These are phyloP conservation scores for Prunus campanulata DNA, from an alignment of 306 rosid species.

Conservation along the genomic window DNA sequence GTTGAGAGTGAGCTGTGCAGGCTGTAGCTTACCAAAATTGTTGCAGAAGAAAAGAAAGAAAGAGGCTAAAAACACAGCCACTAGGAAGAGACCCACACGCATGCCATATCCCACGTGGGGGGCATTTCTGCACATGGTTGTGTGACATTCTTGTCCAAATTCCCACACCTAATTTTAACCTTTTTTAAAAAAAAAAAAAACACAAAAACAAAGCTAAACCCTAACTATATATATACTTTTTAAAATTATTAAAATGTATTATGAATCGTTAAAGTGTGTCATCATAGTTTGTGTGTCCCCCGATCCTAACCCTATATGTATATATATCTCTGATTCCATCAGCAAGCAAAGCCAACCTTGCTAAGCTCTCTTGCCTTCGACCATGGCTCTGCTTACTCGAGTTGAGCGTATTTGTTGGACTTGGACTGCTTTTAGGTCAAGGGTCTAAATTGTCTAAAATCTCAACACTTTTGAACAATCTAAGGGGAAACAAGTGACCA, in stretches of 20 bases:
- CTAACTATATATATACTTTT: too few relatives aligned
- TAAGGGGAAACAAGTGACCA: neutral
- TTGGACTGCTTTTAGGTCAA: conserved; percentile 7
- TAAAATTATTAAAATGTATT: too few relatives aligned
- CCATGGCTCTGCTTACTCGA: neutral
- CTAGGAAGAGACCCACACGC: conserved; percentile 65
- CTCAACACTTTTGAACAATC: neutral
- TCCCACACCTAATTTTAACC: neutral
- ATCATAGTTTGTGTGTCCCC: too few relatives aligned
- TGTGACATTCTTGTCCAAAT: conserved; percentile 62
- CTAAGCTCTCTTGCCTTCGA: too few relatives aligned
- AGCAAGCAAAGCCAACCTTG: neutral
- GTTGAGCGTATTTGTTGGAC: neutral
- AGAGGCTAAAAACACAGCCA: conserved; percentile 32
- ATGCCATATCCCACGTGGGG: conserved; percentile 69
- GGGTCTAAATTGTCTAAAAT: neutral
- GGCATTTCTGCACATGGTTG: conserved; percentile 71
- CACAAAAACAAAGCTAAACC: too few relatives aligned
- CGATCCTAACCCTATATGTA: neutral
- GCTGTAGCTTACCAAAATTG: conserved; percentile 42
- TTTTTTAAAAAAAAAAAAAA: too few relatives aligned
- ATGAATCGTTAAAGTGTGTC: too few relatives aligned
- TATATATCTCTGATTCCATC: neutral
- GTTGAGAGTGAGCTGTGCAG: conserved; percentile 35
- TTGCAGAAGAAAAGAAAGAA: neutral